Percentiles rank a stretch among this genome's conserved stretches.
These are phyloP conservation scores for Erodium moschatum DNA, from an alignment of 441 rosid species.

Conservation along the genomic window DNA sequence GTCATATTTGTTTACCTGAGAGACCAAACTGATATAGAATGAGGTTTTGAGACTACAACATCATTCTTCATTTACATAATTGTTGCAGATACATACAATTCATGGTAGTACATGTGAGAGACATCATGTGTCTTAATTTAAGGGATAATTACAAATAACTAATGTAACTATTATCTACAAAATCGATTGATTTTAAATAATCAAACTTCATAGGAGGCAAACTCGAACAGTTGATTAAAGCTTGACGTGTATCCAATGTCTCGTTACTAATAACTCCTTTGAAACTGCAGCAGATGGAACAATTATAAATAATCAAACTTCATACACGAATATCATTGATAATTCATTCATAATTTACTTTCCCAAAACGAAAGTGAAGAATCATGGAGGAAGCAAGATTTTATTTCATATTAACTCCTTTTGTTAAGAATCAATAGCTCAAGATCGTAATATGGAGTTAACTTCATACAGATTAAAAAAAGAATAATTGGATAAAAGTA, in stretches of 20 bases:
- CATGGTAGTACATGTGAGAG: not conserved
- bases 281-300: not conserved
- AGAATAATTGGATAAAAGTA: too few relatives aligned
- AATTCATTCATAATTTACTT: too few relatives aligned
- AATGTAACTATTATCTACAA: not conserved
- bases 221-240: not conserved
- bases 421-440: too few relatives aligned
- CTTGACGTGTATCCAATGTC: not conserved
- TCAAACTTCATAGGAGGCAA: not conserved
- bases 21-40: not conserved
- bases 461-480: too few relatives aligned
- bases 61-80: not conserved
- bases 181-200: not conserved
- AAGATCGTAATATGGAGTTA: too few relatives aligned
- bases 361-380: too few relatives aligned
- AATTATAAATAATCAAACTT: not conserved
- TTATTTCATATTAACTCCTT: too few relatives aligned
- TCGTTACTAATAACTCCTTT: not conserved
- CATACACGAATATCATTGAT: too few relatives aligned
- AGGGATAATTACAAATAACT: not conserved
- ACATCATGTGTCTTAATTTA: not conserved
- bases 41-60: not conserved
- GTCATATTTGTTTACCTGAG: not conserved
- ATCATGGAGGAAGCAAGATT: too few relatives aligned
- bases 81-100: not conserved